Evolutionary conservation across 805 yeast species (phyloP), one percentile per base, ranked within the genome.

Genomic region (Yamadazyma kitorensis): DNA sequence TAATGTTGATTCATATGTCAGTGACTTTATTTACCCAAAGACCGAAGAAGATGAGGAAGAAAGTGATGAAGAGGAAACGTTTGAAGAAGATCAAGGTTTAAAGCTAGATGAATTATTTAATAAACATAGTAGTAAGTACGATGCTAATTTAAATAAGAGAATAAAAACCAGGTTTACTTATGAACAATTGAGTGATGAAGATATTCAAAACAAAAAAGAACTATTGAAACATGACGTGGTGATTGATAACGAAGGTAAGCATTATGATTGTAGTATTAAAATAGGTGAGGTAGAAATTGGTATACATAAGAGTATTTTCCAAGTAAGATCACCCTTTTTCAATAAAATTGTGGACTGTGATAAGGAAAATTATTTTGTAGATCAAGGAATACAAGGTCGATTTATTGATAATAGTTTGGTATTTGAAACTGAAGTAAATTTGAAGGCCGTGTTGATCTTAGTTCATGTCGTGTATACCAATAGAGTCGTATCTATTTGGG

Each of bases 391-490:
- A 5, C 40, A 44, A 29, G 67, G 64, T 2, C 34, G 27, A 16
- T 58, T 51, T 18, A 37, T 42, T 2, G 32, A 30, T 4, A 2
- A 28, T 22, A 11, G 36, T 0, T 47, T 61, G 31, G 29, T 39
- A 2, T 46, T 68, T 17, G 42, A 53, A 4, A 39, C 47, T 2
- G 36, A 46, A 4, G 31, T 61, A 26, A 45, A 66, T 12, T 31
- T 70, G 8, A 52, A 64, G 20, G 56, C 80, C 2, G 47, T 74
- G 6, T 41, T 75, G 5, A 47, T 65, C 6, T 52, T 65, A 5
- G 46, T 63, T 2, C 74, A 75, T 47, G 67, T 64, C 35, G 35
- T 76, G 0, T 80, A 80, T 47, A 72, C 80, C 0, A 77, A 76
- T 34, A 47, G 49, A 11, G 50, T 59, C 4, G 26, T 72, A 4